Evolutionary conservation across 1,284 basidiomycete genomes (phyloP), one percentile per base, ranked within the genome.

Genomic region (Mycena citricolor): DNA sequence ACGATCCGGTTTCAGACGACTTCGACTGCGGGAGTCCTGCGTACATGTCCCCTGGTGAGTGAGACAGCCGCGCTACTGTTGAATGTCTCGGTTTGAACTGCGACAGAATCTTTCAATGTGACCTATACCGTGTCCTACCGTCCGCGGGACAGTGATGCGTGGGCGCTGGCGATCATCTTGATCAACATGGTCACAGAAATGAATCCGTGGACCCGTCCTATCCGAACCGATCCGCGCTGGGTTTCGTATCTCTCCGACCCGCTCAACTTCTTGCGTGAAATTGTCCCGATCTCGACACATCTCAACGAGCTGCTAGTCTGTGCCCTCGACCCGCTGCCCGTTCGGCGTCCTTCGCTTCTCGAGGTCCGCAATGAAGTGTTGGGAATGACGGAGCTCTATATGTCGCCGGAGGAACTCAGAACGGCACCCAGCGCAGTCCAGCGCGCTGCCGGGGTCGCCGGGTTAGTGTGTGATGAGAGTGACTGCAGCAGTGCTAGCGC

Each of bases 201-300:
- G 5, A 8, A 7, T 19, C 30, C 30, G 6, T 32, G 30, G 30
- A 71, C 71, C 44, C 66, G 72, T 48, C 85, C 88, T 2, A 69
- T 69, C 42, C 61, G 67, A 8, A 63, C 65, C 38, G 85, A 90
- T 63, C 68, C 73, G 47, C 74, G 75, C 8, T 90, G 84, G 68
- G 59, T 64, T 22, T 69, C 73, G 1, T 86, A 71, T 65, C 63
- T 81, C 25, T 59, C 68, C 32, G 73, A 85, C 53, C 71, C 71
- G n/a, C n/a, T n/a, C 6, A 58, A 77, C 43, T 77, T 78, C 57
- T 68, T 88, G 5, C 69, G 13, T 61, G 39, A 45, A 24, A 32
- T 44, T 20, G 22, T 52, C 32, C 50, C 50, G 19, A 45, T 52
- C 21, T 45, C 46, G 16, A 17, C 10, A 20, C 12, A 22, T 11